phyloP scores from a whole-genome alignment of 768 basidiomycete species.

The Kwoniella shandongensis region DNA sequence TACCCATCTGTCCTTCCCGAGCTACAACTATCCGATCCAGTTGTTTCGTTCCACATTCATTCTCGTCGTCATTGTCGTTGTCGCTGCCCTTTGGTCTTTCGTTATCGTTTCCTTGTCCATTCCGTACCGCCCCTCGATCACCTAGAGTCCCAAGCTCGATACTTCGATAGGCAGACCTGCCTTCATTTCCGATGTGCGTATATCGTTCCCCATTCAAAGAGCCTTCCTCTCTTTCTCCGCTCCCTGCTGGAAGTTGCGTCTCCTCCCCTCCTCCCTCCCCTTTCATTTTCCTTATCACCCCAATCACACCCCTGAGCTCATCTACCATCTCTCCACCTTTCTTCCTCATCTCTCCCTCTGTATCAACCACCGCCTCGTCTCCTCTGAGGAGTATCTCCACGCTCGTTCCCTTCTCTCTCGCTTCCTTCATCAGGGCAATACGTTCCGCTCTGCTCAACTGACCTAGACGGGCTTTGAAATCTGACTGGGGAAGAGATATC shows the following conservation, averaged over 20 bases:
- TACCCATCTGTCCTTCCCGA: too few species aligned
- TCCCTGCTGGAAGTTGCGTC: not conserved
- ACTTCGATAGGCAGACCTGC: too few species aligned
- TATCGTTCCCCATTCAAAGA: not conserved
- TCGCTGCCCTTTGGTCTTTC: not conserved
- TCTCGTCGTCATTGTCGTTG: not conserved
- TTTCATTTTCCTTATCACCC: conserved; percentile 16
- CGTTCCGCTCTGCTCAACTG: conserved; percentile 42
- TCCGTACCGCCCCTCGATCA: too few species aligned
- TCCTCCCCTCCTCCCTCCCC: conserved; percentile 1
- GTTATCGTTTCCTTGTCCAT: not conserved
- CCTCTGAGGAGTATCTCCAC: conserved; percentile 15
- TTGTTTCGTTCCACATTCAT: too few species aligned
- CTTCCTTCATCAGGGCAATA: conserved; percentile 30
- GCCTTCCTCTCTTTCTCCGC: not conserved
- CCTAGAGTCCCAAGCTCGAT: too few species aligned
- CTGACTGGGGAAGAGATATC: not conserved
- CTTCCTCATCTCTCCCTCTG: conserved; percentile 6
- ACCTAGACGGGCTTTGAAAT: conserved; percentile 3
- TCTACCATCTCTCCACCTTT: conserved; percentile 14
- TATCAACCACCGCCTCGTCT: not conserved
- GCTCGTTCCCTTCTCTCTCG: conserved; percentile 30
- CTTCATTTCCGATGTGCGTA: not conserved
- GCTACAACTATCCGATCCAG: too few species aligned
- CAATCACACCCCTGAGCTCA: conserved; percentile 20